Conservation (phyloP, 495 filamentous ascomycete species). For the Sabuloglossum arenarium region DNA sequence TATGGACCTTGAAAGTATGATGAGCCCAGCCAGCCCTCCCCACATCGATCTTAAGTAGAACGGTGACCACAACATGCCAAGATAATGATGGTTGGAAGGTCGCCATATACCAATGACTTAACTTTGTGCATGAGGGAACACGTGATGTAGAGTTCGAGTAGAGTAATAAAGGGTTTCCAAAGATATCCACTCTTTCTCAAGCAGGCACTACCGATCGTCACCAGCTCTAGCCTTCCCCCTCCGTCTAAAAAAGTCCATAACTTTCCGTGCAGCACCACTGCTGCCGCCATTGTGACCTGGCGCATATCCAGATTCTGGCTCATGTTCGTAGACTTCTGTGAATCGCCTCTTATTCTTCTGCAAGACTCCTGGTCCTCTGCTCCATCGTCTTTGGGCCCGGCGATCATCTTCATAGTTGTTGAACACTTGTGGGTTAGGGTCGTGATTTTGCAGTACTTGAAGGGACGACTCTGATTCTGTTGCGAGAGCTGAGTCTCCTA, state of each 20-base stretch:
- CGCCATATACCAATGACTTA: neutral
- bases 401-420: neutral
- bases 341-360: conserved; percentile 76
- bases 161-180: neutral
- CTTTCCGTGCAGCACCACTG: conserved; percentile 64
- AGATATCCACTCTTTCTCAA: neutral
- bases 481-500: conserved; percentile 23
- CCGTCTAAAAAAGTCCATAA: conserved; percentile 96
- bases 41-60: neutral
- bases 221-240: conserved; percentile 51
- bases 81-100: neutral
- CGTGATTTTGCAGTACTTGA: conserved; percentile 7
- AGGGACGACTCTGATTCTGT: conserved; percentile 28
- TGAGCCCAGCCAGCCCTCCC: neutral
- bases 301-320: conserved; percentile 27
- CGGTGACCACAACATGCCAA: neutral
- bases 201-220: neutral
- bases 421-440: neutral
- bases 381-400: neutral
- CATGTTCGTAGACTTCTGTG: conserved; percentile 71
- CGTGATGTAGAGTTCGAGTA: neutral
- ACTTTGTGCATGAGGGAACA: neutral
- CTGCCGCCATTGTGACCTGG: conserved; percentile 51
- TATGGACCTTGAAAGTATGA: neutral
- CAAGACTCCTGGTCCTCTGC: conserved; percentile 32